These are phyloP conservation scores for Hawksworthiomyces lignivorus DNA, from an alignment of 2,329 filamentous ascomycete species.

Conservation along the genomic window DNA sequence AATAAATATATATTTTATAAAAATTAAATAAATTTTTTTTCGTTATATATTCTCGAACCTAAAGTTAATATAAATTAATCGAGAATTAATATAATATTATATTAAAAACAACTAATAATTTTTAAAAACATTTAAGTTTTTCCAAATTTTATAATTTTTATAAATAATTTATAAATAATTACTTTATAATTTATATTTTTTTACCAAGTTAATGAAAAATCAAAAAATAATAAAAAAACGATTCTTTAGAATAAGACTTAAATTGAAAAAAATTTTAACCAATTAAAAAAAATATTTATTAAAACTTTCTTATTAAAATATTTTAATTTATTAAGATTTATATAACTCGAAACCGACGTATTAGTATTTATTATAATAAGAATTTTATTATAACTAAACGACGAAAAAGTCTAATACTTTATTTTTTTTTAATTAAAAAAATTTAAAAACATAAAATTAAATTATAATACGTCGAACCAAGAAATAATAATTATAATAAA, in stretches of 20 bases:
- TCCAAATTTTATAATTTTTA: background rate
- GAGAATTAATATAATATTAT: background rate
- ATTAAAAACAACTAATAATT: background rate
- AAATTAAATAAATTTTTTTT: background rate
- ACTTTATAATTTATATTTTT: slow-evolving; percentile 1
- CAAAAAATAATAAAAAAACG: background rate
- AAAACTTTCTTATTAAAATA: slow-evolving; percentile 11
- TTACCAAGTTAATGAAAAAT: background rate
- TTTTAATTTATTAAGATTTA: too few relatives aligned
- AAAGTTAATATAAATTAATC: background rate
- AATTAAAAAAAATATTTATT: slow-evolving; percentile 3
- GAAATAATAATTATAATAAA: too few relatives aligned
- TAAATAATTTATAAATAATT: background rate
- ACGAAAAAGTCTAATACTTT: too few relatives aligned
- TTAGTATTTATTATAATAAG: too few relatives aligned
- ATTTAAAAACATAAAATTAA: too few relatives aligned
- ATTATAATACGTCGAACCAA: too few relatives aligned
- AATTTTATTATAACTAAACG: too few relatives aligned
- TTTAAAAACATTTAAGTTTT: background rate
- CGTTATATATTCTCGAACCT: background rate
- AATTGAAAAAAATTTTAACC: slow-evolving; percentile 12
- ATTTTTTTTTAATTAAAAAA: too few relatives aligned
- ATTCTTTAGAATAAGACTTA: background rate
- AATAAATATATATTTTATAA: too few relatives aligned
- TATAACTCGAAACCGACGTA: too few relatives aligned